Percentiles rank a stretch among this genome's conserved stretches.
These are phyloP conservation scores for Melocanna baccifera DNA, from an alignment of 176 grass and related monocot genomes.

Conservation along the genomic window DNA sequence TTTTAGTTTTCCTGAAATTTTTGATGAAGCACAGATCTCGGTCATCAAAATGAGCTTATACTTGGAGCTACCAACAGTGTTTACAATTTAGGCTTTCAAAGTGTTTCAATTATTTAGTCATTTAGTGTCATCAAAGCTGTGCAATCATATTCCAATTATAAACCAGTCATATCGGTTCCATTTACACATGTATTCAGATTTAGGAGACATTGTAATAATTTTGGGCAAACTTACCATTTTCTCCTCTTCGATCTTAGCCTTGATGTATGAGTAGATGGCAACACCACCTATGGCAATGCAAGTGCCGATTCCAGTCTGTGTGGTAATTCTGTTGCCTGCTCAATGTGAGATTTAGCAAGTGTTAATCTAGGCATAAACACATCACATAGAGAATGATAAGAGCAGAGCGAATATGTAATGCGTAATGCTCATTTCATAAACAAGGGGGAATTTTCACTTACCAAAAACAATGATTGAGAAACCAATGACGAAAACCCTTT, in stretches of 20 bases:
- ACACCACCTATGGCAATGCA: constrained; percentile 88
- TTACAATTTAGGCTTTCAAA: neutral
- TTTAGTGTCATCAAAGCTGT: neutral
- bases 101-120: neutral
- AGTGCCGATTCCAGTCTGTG: constrained; percentile 94
- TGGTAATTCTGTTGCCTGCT: constrained; percentile 87
- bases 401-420: constrained; percentile 20
- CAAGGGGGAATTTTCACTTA: constrained; percentile 23
- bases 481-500: constrained; percentile 98
- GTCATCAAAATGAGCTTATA: neutral
- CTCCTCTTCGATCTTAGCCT: constrained; percentile 94
- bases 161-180: neutral
- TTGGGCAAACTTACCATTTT: constrained; percentile 71
- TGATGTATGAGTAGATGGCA: constrained; percentile 91
- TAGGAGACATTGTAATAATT: neutral
- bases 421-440: constrained; percentile 19
- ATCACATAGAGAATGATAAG: neutral
- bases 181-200: neutral
- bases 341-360: constrained; percentile 29
- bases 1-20: neutral
- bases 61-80: neutral
- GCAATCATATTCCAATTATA: neutral
- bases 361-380: constrained; percentile 6
- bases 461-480: constrained; percentile 88
- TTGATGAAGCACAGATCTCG: neutral